Evolutionary conservation across 2,329 filamentous ascomycete species (phyloP).

Genomic region (Aspergillus nomiae): DNA sequence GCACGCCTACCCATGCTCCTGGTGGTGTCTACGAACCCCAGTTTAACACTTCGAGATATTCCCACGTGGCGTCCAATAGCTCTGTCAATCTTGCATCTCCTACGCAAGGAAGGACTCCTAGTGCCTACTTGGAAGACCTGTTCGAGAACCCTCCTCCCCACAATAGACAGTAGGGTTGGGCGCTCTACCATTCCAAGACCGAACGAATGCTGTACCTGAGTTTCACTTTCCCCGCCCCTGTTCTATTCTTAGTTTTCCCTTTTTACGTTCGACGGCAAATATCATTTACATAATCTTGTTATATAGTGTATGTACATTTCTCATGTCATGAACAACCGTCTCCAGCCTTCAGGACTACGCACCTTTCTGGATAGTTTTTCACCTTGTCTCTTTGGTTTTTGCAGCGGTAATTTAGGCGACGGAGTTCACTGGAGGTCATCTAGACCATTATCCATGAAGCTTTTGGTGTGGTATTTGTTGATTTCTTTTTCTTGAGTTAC

Average conservation of each 20-base stretch:
- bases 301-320: conserved; percentile 1
- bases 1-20: conserved; percentile 61
- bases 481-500: not conserved
- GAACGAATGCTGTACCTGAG: not conserved
- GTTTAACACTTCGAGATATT: conserved; percentile 27
- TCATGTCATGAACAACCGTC: not conserved
- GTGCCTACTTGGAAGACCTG: conserved; percentile 86
- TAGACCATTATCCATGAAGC: not conserved
- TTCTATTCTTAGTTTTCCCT: not conserved
- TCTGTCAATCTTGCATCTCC: conserved; percentile 66
- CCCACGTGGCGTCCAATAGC: conserved; percentile 52
- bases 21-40: conserved; percentile 42
- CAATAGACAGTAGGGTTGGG: conserved; percentile 7
- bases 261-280: not conserved
- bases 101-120: conserved; percentile 74
- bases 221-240: not conserved
- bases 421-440: not conserved
- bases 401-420: not conserved
- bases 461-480: not conserved
- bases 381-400: not conserved
- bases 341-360: not conserved
- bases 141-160: conserved; percentile 68
- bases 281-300: not conserved
- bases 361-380: not conserved
- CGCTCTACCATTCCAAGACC: not conserved